Base-by-base conservation (phyloP, 2,329 filamentous ascomycete species). In the Botrytis aclada region DNA sequence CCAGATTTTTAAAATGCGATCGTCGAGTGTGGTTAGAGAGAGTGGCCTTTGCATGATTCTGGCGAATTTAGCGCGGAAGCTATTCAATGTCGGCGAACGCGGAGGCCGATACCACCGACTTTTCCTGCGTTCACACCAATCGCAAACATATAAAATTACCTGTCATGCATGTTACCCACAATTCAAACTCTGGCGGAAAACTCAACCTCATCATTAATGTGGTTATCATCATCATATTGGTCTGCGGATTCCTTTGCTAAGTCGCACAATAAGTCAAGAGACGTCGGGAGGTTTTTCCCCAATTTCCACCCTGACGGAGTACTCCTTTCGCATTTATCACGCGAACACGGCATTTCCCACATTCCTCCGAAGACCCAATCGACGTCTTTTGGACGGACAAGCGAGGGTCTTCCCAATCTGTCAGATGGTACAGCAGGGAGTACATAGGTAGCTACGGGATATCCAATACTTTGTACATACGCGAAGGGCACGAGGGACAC, bases 51-150 rank as follows among this genome's bases (percentile, higher is more conserved):
- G 25, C 65, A 58, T 54, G 45, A 67, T 37, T 41, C n/a, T 54
- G 45, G 25, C 39, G n/a, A 37, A 45, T 34, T 29, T 65, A 37
- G 62, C 62, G 63, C 18, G 34, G 63, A 37, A 37, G 9, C 32
- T n/a, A n/a, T 25, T 39, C 32, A 39, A 54, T 39, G 34, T 54
- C 64, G 64, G 64, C 39, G 64, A 54, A 67, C 39, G 64, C 64
- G 64, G 34, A 67, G 34, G 64, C 64, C 64, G 64, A 67, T 39
- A 54, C 25, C 64, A 67, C 64, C 64, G 64, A 67, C 64, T 29
- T 67, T 34, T n/a, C 25, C 16, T 67, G 16, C 18, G 51, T 54
- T 29, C 34, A 32, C 37, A 56, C 64, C 45, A 54, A 66, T 66
- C 32, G 22, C 32, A 66, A 39, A n/a, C 32, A 37, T 12, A 34